phyloP scores from a whole-genome alignment of 164 flowering plant species.

The Stephania japonica region DNA sequence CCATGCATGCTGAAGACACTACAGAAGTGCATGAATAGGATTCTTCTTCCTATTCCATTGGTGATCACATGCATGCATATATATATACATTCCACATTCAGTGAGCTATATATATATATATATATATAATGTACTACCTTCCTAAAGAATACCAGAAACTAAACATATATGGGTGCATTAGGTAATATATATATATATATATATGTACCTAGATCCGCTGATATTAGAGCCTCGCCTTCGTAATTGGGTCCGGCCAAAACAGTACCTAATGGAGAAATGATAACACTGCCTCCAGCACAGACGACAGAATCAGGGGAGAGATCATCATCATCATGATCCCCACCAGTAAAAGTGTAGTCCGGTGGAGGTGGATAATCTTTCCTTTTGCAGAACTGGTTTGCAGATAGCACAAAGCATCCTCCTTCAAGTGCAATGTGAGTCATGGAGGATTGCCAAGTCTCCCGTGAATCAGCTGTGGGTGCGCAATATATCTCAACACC shows the following conservation, averaged over 20 bases:
- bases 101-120: too few species aligned
- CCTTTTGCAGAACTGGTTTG: conserved; percentile 80
- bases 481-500: conserved; percentile 97
- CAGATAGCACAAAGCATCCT: conserved; percentile 84
- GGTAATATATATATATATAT: too few species aligned
- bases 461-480: conserved; percentile 88
- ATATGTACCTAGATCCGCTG: conserved; percentile 64
- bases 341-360: conserved; percentile 52
- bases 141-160: too few species aligned
- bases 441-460: conserved; percentile 82
- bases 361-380: conserved; percentile 91
- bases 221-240: conserved; percentile 62
- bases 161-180: too few species aligned
- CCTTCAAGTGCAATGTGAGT: conserved; percentile 91
- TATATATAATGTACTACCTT: too few species aligned
- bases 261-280: conserved; percentile 63
- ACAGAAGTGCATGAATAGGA: too few species aligned
- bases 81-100: too few species aligned
- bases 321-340: conserved; percentile 55
- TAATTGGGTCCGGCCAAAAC: conserved; percentile 69
- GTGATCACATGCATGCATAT: too few species aligned
- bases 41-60: too few species aligned
- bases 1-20: too few species aligned
- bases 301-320: conserved; percentile 75
- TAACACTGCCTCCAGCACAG: conserved; percentile 83